Conservation (phyloP, 2,329 filamentous ascomycete genomes). For the Claviceps capensis region DNA sequence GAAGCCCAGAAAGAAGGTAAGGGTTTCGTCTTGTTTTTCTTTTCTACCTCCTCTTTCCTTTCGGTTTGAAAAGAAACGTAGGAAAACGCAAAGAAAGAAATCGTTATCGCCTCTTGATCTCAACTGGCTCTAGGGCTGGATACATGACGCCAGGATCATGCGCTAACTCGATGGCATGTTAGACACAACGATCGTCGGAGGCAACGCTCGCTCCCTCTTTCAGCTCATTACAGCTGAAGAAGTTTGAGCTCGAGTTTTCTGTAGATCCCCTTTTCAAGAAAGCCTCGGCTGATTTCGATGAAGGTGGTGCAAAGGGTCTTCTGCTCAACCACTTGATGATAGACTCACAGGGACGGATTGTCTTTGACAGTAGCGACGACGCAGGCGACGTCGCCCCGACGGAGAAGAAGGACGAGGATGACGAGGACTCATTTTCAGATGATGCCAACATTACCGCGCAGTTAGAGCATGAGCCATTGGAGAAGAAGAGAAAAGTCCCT, state of each 20-base stretch:
- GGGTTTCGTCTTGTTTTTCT: too few species aligned
- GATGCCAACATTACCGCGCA: constrained; percentile 17
- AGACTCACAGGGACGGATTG: constrained; percentile 79
- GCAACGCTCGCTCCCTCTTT: constrained; percentile 87
- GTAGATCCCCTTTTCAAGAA: constrained; percentile 99
- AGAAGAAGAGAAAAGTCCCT: constrained; percentile 24
- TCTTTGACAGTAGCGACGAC: constrained; percentile 97
- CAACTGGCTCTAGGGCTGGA: neutral
- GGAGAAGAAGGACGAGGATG: constrained; percentile 24
- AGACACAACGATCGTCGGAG: constrained; percentile 69
- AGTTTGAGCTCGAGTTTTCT: constrained; percentile 91
- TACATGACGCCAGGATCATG: neutral
- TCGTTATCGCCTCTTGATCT: neutral
- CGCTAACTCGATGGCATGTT: neutral
- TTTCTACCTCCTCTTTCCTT: too few species aligned
- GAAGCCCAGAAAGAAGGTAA: constrained; percentile 63
- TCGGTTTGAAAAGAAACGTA: too few species aligned
- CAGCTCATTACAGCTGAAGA: constrained; percentile 80
- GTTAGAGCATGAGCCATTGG: constrained; percentile 30
- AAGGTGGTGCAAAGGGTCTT: constrained; percentile 90
- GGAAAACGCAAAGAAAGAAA: constrained; percentile 40
- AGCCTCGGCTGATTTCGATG: constrained; percentile 93
- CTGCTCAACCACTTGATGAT: constrained; percentile 95
- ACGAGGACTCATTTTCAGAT: constrained; percentile 21
- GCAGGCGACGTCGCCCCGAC: constrained; percentile 33